Base-by-base conservation (phyloP, 495 filamentous ascomycete genomes). In the Penicillium silybi region DNA sequence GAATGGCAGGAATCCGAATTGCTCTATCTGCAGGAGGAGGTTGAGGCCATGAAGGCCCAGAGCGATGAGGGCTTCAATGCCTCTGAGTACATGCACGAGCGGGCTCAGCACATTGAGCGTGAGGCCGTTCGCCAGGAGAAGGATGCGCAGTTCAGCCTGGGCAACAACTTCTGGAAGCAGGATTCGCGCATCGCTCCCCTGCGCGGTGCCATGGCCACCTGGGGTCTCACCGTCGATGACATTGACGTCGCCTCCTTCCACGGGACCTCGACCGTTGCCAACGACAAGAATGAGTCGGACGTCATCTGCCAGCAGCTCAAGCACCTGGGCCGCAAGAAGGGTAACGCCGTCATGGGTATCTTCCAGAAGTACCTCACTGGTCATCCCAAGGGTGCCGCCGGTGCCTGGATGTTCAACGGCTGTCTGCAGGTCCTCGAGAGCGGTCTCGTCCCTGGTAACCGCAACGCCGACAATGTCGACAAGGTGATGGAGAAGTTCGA, bases 281-380 rank as follows among this genome's bases (percentile, higher is more conserved):
- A 99, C 65, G 93, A 99, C 77, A 99, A 99, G 84, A 99, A 99
- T 68, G 93, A 99, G 70, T 97, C 93, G 23, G 91, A 93, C 50
- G 92, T 96, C 63, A 86, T 99, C 59, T 96, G 92, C 79, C 88
- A 96, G 70, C 95, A 97, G 75, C 79, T 99, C 72, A 85, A 82
- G 59, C 95, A 99, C 68, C 86, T 99, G 41, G 93, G 95, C 53
- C 87, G 93, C 44, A 83, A 85, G 70, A 96, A 96, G 81, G 93
- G 93, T 61, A 97, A 99, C 67, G 90, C 95, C 23, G 77, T 99
- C 7, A 70, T 97, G 52, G 93, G 93, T 72, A 92, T 99, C 67
- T 99, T 97, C 88, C 93, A 99, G 71, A 99, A 99, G 70, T 97
- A 96, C 68, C 85, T 99, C 35, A 99, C 93, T 15, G 93, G 93